phyloP scores from a whole-genome alignment of 805 yeast genomes.

The Dipodascopsis uninucleata region DNA sequence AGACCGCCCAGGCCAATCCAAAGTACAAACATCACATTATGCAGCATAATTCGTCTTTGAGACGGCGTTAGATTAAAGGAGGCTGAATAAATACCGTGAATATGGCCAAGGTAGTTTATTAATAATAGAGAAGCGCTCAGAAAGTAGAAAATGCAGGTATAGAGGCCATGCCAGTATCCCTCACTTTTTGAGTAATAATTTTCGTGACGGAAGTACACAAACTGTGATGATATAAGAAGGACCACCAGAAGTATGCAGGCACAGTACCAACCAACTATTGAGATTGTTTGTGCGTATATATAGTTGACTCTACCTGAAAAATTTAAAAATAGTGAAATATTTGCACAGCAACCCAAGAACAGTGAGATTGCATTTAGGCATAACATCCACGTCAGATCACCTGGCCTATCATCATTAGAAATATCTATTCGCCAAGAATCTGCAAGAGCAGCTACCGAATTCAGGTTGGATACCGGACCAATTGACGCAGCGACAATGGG shows the following conservation, averaged over 20 bases:
- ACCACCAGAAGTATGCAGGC: slow-evolving; percentile 55
- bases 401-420: too few species aligned
- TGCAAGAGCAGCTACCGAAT: slow-evolving; percentile 66
- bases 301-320: slow-evolving; percentile 59
- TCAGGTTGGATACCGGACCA: slow-evolving; percentile 75
- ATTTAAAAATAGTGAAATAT: slow-evolving; percentile 64
- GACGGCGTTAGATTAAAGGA: slow-evolving; percentile 60
- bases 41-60: slow-evolving; percentile 71
- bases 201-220: slow-evolving; percentile 32
- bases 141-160: slow-evolving; percentile 59
- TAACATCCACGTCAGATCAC: slow-evolving; percentile 46
- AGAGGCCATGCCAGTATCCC: slow-evolving; percentile 2
- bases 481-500: slow-evolving; percentile 75
- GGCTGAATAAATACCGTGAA: slow-evolving; percentile 59
- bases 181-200: slow-evolving; percentile 25
- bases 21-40: slow-evolving; percentile 57
- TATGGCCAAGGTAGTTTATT: slow-evolving; percentile 61
- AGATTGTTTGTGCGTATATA: slow-evolving; percentile 55
- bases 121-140: slow-evolving; percentile 51
- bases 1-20: slow-evolving; percentile 74
- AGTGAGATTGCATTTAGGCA: slow-evolving; percentile 62
- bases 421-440: slow-evolving; percentile 52
- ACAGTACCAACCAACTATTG: slow-evolving; percentile 60
- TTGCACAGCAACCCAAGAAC: slow-evolving; percentile 62
- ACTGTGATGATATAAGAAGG: slow-evolving; percentile 44